Evolutionary conservation across 2,329 filamentous ascomycete species (phyloP).

Genomic region (Conoideocrella luteorostrata): DNA sequence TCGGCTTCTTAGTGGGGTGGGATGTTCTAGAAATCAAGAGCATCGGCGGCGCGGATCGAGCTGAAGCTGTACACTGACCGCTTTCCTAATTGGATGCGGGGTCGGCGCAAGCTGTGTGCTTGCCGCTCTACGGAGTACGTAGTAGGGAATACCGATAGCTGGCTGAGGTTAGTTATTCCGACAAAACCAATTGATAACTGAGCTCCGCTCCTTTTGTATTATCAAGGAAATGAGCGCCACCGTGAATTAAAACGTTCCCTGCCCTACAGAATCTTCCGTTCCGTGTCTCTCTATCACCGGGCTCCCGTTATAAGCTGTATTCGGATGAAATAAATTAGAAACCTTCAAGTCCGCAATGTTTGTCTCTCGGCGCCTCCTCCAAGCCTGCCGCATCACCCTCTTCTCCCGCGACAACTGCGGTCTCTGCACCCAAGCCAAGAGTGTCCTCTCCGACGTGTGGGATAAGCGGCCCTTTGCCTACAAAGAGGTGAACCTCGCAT

Average conservation of each 20-base stretch:
- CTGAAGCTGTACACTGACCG: slow-evolving; percentile 21
- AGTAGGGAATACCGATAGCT: too few relatives aligned
- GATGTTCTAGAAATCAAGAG: slow-evolving; percentile 33
- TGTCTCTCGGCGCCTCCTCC: slow-evolving; percentile 41
- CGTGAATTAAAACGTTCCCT: too few relatives aligned
- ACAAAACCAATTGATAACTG: too few relatives aligned
- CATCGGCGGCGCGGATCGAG: neutral
- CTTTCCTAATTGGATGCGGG: slow-evolving; percentile 29
- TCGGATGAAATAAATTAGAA: too few relatives aligned
- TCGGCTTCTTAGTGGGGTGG: slow-evolving; percentile 24
- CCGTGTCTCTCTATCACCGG: too few relatives aligned
- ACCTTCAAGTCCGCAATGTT: slow-evolving; percentile 50
- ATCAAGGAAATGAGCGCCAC: too few relatives aligned
- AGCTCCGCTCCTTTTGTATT: too few relatives aligned
- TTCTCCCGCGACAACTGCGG: slow-evolving; percentile 69
- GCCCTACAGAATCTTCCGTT: too few relatives aligned
- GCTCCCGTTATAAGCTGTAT: too few relatives aligned
- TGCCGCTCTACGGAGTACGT: too few relatives aligned
- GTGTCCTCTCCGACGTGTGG: slow-evolving; percentile 62
- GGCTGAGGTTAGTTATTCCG: too few relatives aligned
- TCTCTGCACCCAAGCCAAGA: slow-evolving; percentile 62
- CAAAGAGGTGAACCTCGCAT: slow-evolving; percentile 64
- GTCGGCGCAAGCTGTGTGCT: too few relatives aligned
- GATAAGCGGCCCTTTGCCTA: slow-evolving; percentile 61
- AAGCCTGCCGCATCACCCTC: slow-evolving; percentile 61